Conservation (phyloP, 2,329 filamentous ascomycete genomes). For the Colletotrichum musicola region DNA sequence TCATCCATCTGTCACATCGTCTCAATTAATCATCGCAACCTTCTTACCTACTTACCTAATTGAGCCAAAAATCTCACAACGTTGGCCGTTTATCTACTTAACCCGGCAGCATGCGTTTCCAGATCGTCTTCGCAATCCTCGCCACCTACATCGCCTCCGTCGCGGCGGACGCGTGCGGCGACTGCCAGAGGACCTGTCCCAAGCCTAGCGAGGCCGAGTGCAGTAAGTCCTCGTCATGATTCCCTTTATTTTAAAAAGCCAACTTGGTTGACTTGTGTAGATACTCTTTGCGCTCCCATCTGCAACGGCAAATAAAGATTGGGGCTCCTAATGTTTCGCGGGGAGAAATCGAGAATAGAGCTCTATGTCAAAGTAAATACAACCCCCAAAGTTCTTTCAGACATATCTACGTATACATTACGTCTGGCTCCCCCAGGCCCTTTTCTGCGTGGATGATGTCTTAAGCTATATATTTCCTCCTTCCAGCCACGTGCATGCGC, state of each 20-base stretch:
- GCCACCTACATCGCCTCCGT: conserved; percentile 19
- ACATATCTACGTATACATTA: too few species aligned
- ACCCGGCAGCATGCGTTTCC: conserved; percentile 19
- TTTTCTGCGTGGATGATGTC: too few species aligned
- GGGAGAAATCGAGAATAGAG: too few species aligned
- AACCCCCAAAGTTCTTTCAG: too few species aligned
- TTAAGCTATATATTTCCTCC: too few species aligned
- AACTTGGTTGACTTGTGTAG: background rate
- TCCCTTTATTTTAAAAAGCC: fast-evolving
- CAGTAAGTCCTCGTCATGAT: background rate
- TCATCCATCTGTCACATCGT: background rate
- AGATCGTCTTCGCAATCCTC: conserved; percentile 15
- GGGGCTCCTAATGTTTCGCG: too few species aligned
- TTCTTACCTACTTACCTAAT: background rate
- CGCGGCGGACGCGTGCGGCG: conserved; percentile 17
- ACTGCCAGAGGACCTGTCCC: conserved; percentile 26
- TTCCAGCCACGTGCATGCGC: too few species aligned
- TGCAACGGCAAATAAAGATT: conserved; percentile 14
- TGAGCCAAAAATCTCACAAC: background rate
- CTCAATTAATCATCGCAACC: background rate
- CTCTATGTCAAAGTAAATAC: too few species aligned
- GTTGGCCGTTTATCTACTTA: background rate
- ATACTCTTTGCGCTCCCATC: conserved; percentile 16
- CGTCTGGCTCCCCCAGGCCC: too few species aligned
- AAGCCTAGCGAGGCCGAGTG: conserved; percentile 15